Evolutionary conservation across 1,139 yeast species (phyloP).

Genomic region (Geotrichum cucujoidarum): DNA sequence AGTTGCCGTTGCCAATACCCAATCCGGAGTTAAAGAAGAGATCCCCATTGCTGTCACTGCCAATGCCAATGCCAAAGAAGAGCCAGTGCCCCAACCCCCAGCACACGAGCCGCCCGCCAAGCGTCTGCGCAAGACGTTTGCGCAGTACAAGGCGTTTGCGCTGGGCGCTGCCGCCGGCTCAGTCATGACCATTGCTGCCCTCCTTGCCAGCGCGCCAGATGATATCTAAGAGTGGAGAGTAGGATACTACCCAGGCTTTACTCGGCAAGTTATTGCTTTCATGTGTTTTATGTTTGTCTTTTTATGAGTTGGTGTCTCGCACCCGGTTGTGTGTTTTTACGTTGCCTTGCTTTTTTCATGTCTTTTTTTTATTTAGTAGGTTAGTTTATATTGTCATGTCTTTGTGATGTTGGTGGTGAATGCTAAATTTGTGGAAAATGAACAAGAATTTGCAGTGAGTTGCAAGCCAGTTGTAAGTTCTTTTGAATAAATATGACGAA

Average conservation of each 20-base stretch:
- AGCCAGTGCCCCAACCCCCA: background rate
- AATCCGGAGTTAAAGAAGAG: no score
- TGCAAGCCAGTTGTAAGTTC: no score
- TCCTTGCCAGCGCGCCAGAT: conserved; percentile 22
- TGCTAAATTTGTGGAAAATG: no score
- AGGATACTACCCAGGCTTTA: background rate
- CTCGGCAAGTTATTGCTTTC: background rate
- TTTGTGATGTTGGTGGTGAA: no score
- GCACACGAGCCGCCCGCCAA: conserved; percentile 6
- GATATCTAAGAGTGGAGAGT: background rate
- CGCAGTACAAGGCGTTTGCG: conserved; percentile 15
- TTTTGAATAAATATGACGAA: no score
- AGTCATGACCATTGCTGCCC: conserved; percentile 26
- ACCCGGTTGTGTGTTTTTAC: no score
- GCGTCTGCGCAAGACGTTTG: background rate
- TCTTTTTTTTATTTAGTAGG: no score
- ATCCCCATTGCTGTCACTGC: background rate
- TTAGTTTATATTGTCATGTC: no score
- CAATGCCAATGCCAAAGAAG: background rate
- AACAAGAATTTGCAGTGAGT: no score
- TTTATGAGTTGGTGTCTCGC: background rate
- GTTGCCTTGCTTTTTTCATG: no score
- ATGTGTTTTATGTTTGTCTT: background rate
- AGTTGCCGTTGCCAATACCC: background rate
- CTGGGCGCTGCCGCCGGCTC: conserved; percentile 27